Base-by-base conservation (phyloP, 345 rosid species). In the Rhodomyrtus tomentosa region DNA sequence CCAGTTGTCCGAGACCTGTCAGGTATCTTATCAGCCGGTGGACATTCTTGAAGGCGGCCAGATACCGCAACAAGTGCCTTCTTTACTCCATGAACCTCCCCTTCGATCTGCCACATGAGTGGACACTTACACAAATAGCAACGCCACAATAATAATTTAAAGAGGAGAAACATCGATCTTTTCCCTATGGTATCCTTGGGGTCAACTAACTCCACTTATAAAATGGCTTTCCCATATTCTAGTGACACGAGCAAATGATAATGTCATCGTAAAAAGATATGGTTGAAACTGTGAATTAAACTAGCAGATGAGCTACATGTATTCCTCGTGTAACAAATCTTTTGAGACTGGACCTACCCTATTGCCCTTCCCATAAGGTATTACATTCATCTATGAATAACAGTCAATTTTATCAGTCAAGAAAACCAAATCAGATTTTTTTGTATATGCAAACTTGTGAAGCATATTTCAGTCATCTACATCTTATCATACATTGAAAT, bases 41-140 rank as follows among this genome's bases (percentile, higher is more conserved):
- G 90, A 89, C 93, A 93, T 58, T 91, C 98, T 92, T 95, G 99
- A 87, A 96, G 94, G 84, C 98, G 82, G 49, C 91, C 89, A 84
- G 99, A 94, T 76, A 95, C 92, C 48, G 92, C 89, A 80, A 95
- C 74, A 59, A 96, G 94, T 50, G 95, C 99, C 89, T 89, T 96
- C 90, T 91, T 94, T 82, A 92, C 96, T 59, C 93, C 91, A 53
- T 82, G 85, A 80, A 91, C 93, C 89, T 83, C 93, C 54, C 99
- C 99, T 87, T 95, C 99, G 72, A 96, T 92, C 99, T 96, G 92
- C 88, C 86, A 87, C 81, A 86, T 83, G 32, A 85, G 51, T 25
- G 72, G 85, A 81, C 45, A 45, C 51, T 85, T 79, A 80, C 79
- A 86, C 81, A 87, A 36, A 58, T 73, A 59, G 51, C n/a, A 10